Conservation (phyloP, 106 monocot genomes). For the Hemerocallis citrina region DNA sequence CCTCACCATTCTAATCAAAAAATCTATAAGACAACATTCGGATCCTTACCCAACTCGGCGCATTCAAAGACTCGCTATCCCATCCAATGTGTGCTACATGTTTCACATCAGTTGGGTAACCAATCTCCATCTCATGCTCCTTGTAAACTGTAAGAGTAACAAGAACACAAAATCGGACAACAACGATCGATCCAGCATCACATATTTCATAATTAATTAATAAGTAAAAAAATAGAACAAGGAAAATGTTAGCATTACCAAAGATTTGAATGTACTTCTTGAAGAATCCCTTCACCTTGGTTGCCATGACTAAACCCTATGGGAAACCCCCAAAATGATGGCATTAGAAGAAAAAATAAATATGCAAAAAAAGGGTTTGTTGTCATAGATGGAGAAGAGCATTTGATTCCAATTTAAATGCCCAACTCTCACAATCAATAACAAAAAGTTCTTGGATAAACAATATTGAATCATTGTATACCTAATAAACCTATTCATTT, state of each 20-base stretch:
- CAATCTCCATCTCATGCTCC: conserved; percentile 91
- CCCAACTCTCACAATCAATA: neutral
- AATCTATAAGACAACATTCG: neutral
- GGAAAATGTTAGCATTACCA: conserved; percentile 32
- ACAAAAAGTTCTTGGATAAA: neutral
- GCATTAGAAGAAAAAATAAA: neutral
- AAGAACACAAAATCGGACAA: neutral
- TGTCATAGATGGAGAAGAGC: neutral
- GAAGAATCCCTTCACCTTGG: conserved; percentile 73
- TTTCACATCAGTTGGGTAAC: conserved; percentile 84
- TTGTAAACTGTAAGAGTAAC: conserved; percentile 36
- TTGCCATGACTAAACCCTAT: conserved; percentile 20
- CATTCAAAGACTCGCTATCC: conserved; percentile 29
- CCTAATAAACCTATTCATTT: too few relatives aligned
- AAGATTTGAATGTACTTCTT: conserved; percentile 74
- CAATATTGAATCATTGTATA: too few relatives aligned
- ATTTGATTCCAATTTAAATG: neutral
- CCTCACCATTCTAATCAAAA: too few relatives aligned
- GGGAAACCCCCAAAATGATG: neutral
- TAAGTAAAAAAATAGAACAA: neutral
- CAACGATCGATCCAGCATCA: neutral
- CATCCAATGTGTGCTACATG: conserved; percentile 89
- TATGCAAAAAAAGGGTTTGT: neutral
- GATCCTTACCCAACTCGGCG: conserved; percentile 69
- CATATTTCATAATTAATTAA: neutral